Evolutionary conservation across 768 basidiomycete genomes (phyloP).

Genomic region (Suillus subaureus): DNA sequence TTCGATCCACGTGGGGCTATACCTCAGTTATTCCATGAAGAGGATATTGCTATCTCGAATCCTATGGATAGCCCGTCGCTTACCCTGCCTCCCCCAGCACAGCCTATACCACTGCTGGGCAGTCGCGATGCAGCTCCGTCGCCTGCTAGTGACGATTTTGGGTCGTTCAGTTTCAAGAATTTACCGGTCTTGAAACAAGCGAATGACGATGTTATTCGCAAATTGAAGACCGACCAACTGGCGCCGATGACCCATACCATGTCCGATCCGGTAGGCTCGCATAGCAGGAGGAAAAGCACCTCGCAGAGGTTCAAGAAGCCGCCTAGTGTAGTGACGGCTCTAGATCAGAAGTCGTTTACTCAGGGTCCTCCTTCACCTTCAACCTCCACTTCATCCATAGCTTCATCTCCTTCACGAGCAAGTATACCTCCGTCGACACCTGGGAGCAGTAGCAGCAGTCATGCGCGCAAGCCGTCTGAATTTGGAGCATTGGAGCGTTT

Average conservation of each 20-base stretch:
- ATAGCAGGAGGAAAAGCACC: constrained; percentile 76
- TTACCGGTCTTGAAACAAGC: constrained; percentile 94
- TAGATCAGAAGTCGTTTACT: constrained; percentile 60
- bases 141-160: constrained; percentile 86
- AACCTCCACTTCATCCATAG: constrained; percentile 88
- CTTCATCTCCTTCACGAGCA: constrained; percentile 83
- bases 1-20: constrained; percentile 96
- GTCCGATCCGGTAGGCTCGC: constrained; percentile 59
- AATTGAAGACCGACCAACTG: constrained; percentile 91
- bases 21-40: constrained; percentile 89
- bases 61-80: constrained; percentile 46
- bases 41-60: constrained; percentile 65
- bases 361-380: constrained; percentile 91
- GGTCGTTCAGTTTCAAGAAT: constrained; percentile 98
- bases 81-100: constrained; percentile 21
- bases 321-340: constrained; percentile 70
- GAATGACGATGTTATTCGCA: constrained; percentile 97
- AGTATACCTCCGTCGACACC: constrained; percentile 74
- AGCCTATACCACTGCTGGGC: constrained; percentile 32
- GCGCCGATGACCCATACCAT: constrained; percentile 74
- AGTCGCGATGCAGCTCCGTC: constrained; percentile 47
- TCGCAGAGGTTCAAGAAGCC: constrained; percentile 83
- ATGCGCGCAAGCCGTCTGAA: constrained; percentile 88
- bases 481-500: constrained; percentile 86
- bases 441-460: constrained; percentile 54